phyloP scores from a whole-genome alignment of 2,329 filamentous ascomycete species.

The Cytospora piceicola region DNA sequence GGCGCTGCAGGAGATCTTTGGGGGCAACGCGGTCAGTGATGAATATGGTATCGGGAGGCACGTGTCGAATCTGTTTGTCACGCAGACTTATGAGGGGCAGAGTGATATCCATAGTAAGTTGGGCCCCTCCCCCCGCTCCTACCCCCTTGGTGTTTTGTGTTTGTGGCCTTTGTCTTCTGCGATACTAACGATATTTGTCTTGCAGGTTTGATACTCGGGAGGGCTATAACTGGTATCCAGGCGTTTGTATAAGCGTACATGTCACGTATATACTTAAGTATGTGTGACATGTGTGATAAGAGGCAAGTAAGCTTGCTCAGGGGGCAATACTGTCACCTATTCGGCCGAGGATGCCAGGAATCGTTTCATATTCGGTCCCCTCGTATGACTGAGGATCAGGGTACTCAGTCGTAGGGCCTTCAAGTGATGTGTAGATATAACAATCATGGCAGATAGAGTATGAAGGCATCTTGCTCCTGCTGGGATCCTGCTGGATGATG shows the following conservation, averaged over 20 bases:
- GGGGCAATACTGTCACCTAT: neutral
- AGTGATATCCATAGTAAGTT: conserved; percentile 93
- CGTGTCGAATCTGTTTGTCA: conserved; percentile 94
- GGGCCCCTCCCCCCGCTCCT: too few relatives aligned
- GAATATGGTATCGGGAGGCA: conserved; percentile 95
- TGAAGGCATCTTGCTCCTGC: neutral
- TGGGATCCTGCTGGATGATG: neutral
- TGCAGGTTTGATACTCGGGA: conserved; percentile 67
- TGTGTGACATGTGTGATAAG: too few relatives aligned
- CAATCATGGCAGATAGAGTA: neutral
- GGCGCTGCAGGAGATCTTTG: conserved; percentile 90
- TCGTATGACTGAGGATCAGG: neutral
- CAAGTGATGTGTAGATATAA: neutral
- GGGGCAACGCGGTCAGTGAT: conserved; percentile 96
- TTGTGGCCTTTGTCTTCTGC: conserved; percentile 26
- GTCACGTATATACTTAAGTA: too few relatives aligned
- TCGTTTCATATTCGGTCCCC: neutral
- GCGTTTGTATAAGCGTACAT: conserved; percentile 66
- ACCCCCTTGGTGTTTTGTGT: conserved; percentile 19
- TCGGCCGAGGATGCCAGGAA: neutral
- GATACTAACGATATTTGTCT: conserved; percentile 36
- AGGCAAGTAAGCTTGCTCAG: neutral
- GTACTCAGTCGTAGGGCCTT: neutral
- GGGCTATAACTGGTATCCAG: conserved; percentile 74
- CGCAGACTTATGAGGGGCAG: conserved; percentile 97